These are phyloP conservation scores for Gentiana dahurica DNA, from an alignment of 257 asterid genomes.

Conservation along the genomic window DNA sequence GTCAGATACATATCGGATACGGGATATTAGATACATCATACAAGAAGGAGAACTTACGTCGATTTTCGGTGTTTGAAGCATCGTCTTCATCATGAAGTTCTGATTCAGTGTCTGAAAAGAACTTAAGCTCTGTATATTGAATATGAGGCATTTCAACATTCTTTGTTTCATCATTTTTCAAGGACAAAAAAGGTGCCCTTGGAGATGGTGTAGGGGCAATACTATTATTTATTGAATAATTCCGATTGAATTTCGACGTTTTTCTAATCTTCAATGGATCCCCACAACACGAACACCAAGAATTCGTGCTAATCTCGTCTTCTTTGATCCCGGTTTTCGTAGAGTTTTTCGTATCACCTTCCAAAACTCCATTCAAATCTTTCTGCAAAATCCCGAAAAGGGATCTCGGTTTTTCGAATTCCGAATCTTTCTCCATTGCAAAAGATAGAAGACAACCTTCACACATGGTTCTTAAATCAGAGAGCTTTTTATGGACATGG, in stretches of 20 bases:
- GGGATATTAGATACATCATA: too few species aligned
- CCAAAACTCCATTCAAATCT: constrained; percentile 36
- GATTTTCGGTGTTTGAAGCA: constrained; percentile 25
- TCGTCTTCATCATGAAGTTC: constrained; percentile 44
- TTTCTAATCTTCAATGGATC: constrained; percentile 43
- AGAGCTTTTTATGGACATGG: constrained; percentile 60
- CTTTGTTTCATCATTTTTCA: constrained; percentile 34
- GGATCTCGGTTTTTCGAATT: constrained; percentile 36
- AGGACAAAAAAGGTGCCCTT: constrained; percentile 31
- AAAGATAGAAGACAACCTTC: constrained; percentile 68
- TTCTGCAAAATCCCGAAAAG: constrained; percentile 60
- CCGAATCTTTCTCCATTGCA: constrained; percentile 47
- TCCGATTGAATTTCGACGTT: constrained; percentile 29
- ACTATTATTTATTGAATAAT: constrained; percentile 31
- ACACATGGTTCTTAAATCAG: constrained; percentile 66
- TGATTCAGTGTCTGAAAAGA: constrained; percentile 34
- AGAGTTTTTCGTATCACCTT: constrained; percentile 21
- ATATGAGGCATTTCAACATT: constrained; percentile 35
- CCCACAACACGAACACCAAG: constrained; percentile 73
- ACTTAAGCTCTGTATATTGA: constrained; percentile 47
- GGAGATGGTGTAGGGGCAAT: constrained; percentile 53
- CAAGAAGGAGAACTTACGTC: constrained; percentile 23
- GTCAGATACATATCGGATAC: too few species aligned
- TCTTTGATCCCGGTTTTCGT: constrained; percentile 31
- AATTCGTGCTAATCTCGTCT: constrained; percentile 23